Evolutionary conservation across 176 grass and related monocot genomes (phyloP), one percentile per base, ranked within the genome.

Genomic region (Oryza coarctata): DNA sequence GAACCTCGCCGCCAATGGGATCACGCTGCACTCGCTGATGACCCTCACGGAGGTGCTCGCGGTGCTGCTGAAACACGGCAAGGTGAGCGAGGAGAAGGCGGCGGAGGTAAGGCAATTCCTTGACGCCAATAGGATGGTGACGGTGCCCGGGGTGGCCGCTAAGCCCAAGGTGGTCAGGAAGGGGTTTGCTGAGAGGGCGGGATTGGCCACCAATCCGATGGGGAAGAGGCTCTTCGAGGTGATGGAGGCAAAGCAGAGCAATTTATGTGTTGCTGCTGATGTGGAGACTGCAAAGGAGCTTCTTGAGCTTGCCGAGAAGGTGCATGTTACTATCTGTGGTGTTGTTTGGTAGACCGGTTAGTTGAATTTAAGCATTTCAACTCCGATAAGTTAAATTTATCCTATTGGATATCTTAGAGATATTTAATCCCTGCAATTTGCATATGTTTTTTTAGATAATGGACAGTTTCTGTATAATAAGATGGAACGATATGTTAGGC

Each of bases 231-330:
- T 98, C 3, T 98, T 98, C 14, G 92, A 94, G 83, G 76, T 98
- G 11, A 98, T 98, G 95, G 92, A 88, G 82, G 86, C 71, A 0
- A 98, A 98, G 72, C 86, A 93, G 86, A 98, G 81, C 84, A 98
- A 98, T 43, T 65, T 98, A 0, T 94, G 95, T 74, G 83, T 98
- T 4, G 91, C 95, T 28, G 95, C 95, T 0, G 95, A 98, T 94
- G 95, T 98, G 12, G 90, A 71, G 32, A 98, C 95, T 3, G 86
- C 95, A 15, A 98, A 91, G 81, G 92, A 93, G 40, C 84, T 98
- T 49, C 84, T 98, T 50, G 92, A 93, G 36, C 82, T 98, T 25
- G 92, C 92, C 0, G 90, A 98, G 2, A 89, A 89, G 95, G 95
- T 97, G 80, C 13, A 60, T 1, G 3, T 0, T 43, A 26, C 63